Base-by-base conservation (phyloP, 2,329 filamentous ascomycete genomes). In the Moelleriella libera region DNA sequence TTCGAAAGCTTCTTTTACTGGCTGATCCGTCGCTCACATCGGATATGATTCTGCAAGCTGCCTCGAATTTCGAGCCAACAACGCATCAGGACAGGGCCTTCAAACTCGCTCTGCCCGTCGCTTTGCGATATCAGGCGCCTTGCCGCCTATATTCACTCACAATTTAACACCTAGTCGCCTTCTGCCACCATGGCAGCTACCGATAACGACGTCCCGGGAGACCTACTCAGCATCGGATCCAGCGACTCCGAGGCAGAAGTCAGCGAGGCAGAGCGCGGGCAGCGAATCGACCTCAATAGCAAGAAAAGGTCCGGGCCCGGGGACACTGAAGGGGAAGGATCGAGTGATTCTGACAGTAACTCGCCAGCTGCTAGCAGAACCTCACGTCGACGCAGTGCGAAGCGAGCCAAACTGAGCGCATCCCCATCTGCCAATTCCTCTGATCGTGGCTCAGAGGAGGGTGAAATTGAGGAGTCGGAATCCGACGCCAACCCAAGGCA, bases 391-490 rank as follows among this genome's bases (percentile, higher is more conserved):
- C 49, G 47, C 14, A 34, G 30, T 14, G 41, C 52, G 7, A 60
- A 60, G 47, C 53, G 54, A 45, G 44, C 49, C 43, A 57, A 47
- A 30, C 3, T 48, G 45, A 53, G 49, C 45, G 34, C 45, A 11
- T 48, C 48, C 39, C 31, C 48, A 7, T 40, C 14, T 7, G 45
- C 44, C 34, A 48, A 39, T 43, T 41, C 40, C 29, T 30, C 37
- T 37, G 40, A 48, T 21, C 48, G 49, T 12, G 53, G 51, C 45
- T 55, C 56, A 14, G 62, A 67, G 47, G 63, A 65, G 48, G 62
- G 62, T 28, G 60, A 66, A 52, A 55, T 62, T 45, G 60, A 59
- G 29, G 58, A 61, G 40, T 53, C 48, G 8, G 48, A 48, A 9
- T 47, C 41, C 28, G 49, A 48, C 9, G 5, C 39, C 5, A 50